These are phyloP conservation scores for Trichoderma sp. DNA, from an alignment of 2,329 filamentous ascomycete species.

Conservation along the genomic window DNA sequence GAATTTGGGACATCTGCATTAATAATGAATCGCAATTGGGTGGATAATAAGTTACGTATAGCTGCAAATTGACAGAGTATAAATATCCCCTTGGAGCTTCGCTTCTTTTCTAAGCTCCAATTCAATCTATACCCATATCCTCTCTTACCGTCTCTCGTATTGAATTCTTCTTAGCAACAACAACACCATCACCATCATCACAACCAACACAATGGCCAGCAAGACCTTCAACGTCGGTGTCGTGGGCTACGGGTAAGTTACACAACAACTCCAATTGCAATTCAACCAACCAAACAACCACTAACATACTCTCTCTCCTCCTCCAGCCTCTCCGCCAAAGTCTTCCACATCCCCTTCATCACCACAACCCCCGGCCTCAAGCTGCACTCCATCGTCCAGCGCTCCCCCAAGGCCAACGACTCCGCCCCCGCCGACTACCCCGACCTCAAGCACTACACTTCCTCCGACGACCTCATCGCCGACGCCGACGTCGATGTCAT, in stretches of 20 bases:
- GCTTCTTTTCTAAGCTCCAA: neutral
- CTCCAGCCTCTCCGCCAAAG: constrained; percentile 60
- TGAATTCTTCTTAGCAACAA: neutral
- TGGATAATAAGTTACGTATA: neutral
- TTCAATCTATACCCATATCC: neutral
- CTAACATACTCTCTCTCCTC: neutral
- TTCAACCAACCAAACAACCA: neutral
- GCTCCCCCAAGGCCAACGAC: constrained; percentile 60
- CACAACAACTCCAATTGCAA: neutral
- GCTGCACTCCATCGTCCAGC: constrained; percentile 74
- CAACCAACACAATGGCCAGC: constrained; percentile 29
- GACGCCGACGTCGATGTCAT: constrained; percentile 67
- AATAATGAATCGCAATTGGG: neutral
- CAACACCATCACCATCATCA: neutral
- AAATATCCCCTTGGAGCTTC: neutral
- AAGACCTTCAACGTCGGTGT: constrained; percentile 51
- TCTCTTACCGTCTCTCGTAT: too few relatives aligned
- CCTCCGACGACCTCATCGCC: constrained; percentile 60
- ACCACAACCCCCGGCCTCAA: constrained; percentile 60
- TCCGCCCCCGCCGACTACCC: constrained; percentile 70
- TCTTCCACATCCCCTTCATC: constrained; percentile 83
- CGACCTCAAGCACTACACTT: constrained; percentile 60
- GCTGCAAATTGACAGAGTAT: neutral
- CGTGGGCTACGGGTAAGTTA: constrained; percentile 50
- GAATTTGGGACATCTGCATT: neutral